phyloP scores from a whole-genome alignment of 2,329 filamentous ascomycete genomes.

The Calcarisporium arbuscula region DNA sequence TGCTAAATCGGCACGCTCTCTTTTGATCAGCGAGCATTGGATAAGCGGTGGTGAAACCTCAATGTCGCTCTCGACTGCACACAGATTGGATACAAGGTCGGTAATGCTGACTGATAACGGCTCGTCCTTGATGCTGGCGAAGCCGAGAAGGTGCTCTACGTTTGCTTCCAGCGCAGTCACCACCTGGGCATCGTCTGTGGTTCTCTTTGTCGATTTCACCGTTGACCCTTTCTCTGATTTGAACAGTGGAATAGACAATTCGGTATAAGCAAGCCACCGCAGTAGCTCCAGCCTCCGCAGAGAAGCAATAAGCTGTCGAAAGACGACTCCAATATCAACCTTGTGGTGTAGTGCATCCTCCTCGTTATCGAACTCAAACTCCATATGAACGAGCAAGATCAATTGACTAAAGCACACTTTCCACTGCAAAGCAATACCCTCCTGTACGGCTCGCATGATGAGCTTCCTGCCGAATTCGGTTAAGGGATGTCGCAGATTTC shows the following conservation, averaged over 20 bases:
- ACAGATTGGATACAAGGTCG: slow-evolving; percentile 60
- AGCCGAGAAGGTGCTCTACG: slow-evolving; percentile 57
- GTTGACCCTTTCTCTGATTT: slow-evolving; percentile 29
- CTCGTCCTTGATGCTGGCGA: slow-evolving; percentile 43
- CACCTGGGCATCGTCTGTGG: slow-evolving; percentile 38
- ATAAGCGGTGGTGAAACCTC: slow-evolving; percentile 55
- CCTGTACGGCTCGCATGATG: slow-evolving; percentile 70
- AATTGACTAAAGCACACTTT: slow-evolving; percentile 76
- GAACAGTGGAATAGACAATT: slow-evolving; percentile 43
- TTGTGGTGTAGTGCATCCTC: slow-evolving; percentile 56
- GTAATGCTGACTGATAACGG: slow-evolving; percentile 56
- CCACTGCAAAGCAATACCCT: slow-evolving; percentile 67
- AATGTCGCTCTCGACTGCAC: slow-evolving; percentile 58
- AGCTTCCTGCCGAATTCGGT: slow-evolving; percentile 73
- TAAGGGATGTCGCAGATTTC: slow-evolving; percentile 45
- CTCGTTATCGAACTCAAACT: slow-evolving; percentile 70
- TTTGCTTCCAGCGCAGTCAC: slow-evolving; percentile 55
- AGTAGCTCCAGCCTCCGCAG: slow-evolving; percentile 71
- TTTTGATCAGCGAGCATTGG: slow-evolving; percentile 56
- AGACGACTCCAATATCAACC: slow-evolving; percentile 63
- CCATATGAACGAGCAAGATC: slow-evolving; percentile 78
- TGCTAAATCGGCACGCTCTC: slow-evolving; percentile 54
- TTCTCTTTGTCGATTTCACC: slow-evolving; percentile 30
- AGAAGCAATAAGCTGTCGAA: slow-evolving; percentile 61
- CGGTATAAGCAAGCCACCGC: slow-evolving; percentile 58